Percentiles rank a stretch among this genome's conserved stretches.
Conservation (phyloP, 108 stramenopile species). For the Pseudonitzschia multiseries region DNA sequence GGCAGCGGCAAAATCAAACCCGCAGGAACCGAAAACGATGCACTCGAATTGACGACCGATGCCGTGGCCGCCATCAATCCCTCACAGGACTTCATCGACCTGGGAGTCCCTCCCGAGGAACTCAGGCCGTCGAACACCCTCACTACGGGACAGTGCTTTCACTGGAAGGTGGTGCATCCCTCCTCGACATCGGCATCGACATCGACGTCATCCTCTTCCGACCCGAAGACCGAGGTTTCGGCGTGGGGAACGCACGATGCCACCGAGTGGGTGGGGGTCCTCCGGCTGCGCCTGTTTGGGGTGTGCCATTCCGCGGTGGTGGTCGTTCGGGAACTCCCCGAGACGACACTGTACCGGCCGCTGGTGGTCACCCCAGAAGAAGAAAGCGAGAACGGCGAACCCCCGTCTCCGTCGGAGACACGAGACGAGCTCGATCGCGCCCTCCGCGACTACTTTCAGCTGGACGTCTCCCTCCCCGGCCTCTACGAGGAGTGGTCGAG, state of each 20-base stretch:
- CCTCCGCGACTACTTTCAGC: conserved; percentile 72
- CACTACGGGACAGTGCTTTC: conserved; percentile 85
- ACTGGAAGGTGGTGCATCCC: conserved; percentile 66
- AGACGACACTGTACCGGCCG: conserved; percentile 72
- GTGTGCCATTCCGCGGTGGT: conserved; percentile 46
- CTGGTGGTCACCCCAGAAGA: conserved; percentile 36
- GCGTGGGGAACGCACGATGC: conserved; percentile 88
- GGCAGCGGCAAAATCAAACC: background rate
- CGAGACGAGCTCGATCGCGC: conserved; percentile 27
- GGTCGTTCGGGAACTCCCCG: conserved; percentile 72
- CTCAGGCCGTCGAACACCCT: conserved; percentile 78
- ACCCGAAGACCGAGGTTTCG: too few relatives aligned
- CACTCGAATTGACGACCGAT: background rate
- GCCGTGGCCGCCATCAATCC: conserved; percentile 28
- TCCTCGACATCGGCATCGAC: background rate
- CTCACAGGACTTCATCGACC: conserved; percentile 40
- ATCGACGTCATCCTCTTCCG: too few relatives aligned
- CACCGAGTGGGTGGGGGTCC: conserved; percentile 79
- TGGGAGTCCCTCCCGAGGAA: conserved; percentile 69
- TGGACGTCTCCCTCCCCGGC: conserved; percentile 51
- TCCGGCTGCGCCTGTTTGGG: conserved; percentile 28
- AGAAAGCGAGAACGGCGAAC: conserved; percentile 16
- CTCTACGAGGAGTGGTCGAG: conserved; percentile 81
- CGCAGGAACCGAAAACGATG: background rate
- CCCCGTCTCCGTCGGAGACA: conserved; percentile 8